These are phyloP conservation scores for Amanita brunnescens DNA, from an alignment of 768 basidiomycete genomes.

Conservation along the genomic window DNA sequence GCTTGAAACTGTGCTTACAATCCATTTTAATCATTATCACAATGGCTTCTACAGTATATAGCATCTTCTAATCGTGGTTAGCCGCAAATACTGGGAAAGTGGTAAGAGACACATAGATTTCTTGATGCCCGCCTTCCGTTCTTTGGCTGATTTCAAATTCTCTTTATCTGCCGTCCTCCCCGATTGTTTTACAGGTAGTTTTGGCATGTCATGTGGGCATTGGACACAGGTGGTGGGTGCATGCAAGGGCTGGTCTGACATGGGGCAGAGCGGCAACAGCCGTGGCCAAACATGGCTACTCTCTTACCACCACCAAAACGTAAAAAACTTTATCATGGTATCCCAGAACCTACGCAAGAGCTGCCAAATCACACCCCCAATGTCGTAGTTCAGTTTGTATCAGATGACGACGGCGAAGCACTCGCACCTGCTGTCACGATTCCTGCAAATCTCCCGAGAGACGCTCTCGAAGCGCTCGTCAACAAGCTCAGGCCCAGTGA, in stretches of 20 bases:
- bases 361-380: slow-evolving; percentile 32
- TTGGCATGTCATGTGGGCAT: no score
- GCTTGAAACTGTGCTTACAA: no score
- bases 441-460: slow-evolving; percentile 78
- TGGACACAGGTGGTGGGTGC: no score
- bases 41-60: no score
- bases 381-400: slow-evolving; percentile 87
- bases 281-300: slow-evolving; percentile 84
- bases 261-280: no score
- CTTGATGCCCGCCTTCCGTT: not conserved
- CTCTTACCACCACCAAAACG: slow-evolving; percentile 85
- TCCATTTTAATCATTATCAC: no score
- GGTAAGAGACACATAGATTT: not conserved
- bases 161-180: no score
- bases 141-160: not conserved
- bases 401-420: slow-evolving; percentile 72
- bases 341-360: slow-evolving; percentile 55
- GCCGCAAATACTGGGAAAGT: not conserved
- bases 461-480: slow-evolving; percentile 79
- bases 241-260: no score
- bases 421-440: slow-evolving; percentile 86
- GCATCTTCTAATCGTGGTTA: not conserved
- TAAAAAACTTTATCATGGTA: slow-evolving; percentile 71
- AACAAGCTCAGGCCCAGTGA: slow-evolving; percentile 77
- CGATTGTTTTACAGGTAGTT: no score